Conservation (phyloP, 371 early-diverging fungal genomes). For the Mucor ambiguus region DNA sequence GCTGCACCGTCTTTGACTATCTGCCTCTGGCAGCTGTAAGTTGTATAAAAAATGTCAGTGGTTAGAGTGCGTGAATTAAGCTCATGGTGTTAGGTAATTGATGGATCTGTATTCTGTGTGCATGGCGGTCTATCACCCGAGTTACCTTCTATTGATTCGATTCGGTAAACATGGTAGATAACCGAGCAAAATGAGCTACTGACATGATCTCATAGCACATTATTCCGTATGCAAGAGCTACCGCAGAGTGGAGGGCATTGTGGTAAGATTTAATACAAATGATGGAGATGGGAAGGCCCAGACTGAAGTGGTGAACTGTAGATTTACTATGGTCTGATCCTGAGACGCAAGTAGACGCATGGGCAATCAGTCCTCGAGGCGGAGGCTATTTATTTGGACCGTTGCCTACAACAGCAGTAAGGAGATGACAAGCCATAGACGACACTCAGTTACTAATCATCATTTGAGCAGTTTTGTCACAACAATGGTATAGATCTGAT, state of each 20-base stretch:
- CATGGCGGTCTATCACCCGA: conserved; percentile 99
- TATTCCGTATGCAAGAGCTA: conserved; percentile 54
- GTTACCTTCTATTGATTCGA: conserved; percentile 61
- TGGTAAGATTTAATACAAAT: conserved; percentile 27
- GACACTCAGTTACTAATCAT: background rate
- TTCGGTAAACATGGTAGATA: conserved; percentile 30
- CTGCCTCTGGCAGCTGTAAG: conserved; percentile 94
- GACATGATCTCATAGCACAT: conserved; percentile 86
- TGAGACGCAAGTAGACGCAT: conserved; percentile 92
- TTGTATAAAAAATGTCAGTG: background rate
- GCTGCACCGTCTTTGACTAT: conserved; percentile 99
- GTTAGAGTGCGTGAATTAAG: background rate
- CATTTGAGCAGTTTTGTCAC: conserved; percentile 81
- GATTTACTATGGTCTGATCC: conserved; percentile 99
- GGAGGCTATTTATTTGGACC: conserved; percentile 99
- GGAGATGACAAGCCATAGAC: background rate
- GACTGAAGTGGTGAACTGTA: background rate
- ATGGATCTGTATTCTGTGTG: conserved; percentile 89
- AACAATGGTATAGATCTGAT: conserved; percentile 94
- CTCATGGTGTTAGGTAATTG: conserved; percentile 14
- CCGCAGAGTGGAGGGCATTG: conserved; percentile 54
- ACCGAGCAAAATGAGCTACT: background rate
- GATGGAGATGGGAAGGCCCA: background rate
- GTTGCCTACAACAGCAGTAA: conserved; percentile 92
- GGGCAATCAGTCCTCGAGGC: conserved; percentile 98